Evolutionary conservation across 352 stramenopile genomes (phyloP).

Genomic region (Globisporangium carolinianum): DNA sequence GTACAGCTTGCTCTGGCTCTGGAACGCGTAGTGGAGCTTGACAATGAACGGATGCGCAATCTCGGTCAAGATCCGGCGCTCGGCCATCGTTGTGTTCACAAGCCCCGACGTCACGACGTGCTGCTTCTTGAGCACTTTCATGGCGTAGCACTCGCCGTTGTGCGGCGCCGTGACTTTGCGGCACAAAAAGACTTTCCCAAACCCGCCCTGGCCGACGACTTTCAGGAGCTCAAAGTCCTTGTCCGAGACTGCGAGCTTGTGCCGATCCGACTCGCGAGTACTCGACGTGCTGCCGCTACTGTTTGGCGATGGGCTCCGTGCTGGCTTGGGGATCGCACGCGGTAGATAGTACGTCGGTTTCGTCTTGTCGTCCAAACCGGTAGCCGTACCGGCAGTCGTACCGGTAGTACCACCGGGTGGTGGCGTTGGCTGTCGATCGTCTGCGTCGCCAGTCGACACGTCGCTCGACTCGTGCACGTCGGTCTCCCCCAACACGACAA

Average conservation of each 20-base stretch:
- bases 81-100: constrained; percentile 92
- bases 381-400: background rate
- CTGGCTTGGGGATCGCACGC: constrained; percentile 48
- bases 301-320: constrained; percentile 15
- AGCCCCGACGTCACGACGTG: constrained; percentile 87
- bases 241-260: constrained; percentile 57
- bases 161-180: constrained; percentile 87
- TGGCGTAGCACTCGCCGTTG: constrained; percentile 95
- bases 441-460: constrained; percentile 49
- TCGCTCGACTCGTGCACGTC: constrained; percentile 72
- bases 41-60: constrained; percentile 93
- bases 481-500: constrained; percentile 82
- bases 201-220: constrained; percentile 95
- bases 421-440: constrained; percentile 23
- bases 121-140: constrained; percentile 97
- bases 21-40: constrained; percentile 93
- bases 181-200: constrained; percentile 98
- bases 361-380: constrained; percentile 26
- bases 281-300: constrained; percentile 12
- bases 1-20: constrained; percentile 90
- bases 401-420: constrained; percentile 1
- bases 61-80: constrained; percentile 89
- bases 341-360: constrained; percentile 81
- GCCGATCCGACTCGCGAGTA: constrained; percentile 13
- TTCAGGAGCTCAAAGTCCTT: constrained; percentile 96